phyloP scores from a whole-genome alignment of 805 yeast genomes.

The Pichia kluyveri region DNA sequence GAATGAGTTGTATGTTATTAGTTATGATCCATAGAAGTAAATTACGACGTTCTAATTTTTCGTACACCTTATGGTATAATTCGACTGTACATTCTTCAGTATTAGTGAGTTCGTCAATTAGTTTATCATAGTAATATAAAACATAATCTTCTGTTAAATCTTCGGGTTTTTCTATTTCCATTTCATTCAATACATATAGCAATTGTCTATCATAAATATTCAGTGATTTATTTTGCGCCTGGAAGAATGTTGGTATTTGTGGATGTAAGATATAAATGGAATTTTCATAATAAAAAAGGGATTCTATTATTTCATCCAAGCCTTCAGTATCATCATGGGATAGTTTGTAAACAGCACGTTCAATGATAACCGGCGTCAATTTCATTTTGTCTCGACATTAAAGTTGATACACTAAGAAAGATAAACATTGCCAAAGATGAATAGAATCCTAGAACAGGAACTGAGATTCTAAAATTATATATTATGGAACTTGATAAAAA shows the following conservation, averaged over 20 bases:
- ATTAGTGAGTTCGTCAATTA: neutral
- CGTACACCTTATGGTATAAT: neutral
- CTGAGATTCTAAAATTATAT: too few relatives aligned
- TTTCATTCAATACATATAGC: neutral
- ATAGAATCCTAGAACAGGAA: too few relatives aligned
- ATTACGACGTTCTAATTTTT: neutral
- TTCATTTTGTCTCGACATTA: neutral
- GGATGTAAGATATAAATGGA: neutral
- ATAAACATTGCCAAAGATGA: too few relatives aligned
- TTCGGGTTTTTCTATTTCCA: neutral
- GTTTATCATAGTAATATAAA: neutral
- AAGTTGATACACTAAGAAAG: too few relatives aligned
- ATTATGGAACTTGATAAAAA: too few relatives aligned
- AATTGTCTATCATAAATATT: neutral
- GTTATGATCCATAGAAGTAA: neutral
- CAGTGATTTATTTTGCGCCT: too few relatives aligned
- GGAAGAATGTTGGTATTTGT: neutral
- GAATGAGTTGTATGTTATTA: neutral
- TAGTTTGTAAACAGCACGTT: neutral
- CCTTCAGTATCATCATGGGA: neutral
- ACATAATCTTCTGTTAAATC: conserved; percentile 3
- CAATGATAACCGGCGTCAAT: neutral
- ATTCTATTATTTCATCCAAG: neutral
- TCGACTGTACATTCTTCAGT: neutral
- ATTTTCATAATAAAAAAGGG: neutral